phyloP scores from a whole-genome alignment of 2,329 filamentous ascomycete genomes.

The Phaeosphaeriaceae sp. region DNA sequence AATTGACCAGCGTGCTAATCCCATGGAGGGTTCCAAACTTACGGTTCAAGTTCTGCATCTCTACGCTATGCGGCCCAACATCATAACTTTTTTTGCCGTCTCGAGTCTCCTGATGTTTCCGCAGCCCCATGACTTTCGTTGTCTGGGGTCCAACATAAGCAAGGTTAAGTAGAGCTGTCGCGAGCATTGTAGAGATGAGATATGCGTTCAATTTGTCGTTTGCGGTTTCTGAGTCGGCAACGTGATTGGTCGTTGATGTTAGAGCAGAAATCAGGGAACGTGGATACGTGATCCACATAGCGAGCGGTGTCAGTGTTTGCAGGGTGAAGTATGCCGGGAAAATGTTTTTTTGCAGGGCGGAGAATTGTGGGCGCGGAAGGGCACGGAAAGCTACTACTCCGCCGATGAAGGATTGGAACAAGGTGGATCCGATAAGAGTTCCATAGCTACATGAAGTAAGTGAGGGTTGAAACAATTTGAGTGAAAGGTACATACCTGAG shows the following conservation, averaged over 20 bases:
- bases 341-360: slow-evolving; percentile 73
- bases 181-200: slow-evolving; percentile 72
- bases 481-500: slow-evolving; percentile 62
- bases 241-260: slow-evolving; percentile 2
- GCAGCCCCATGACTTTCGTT: slow-evolving; percentile 73
- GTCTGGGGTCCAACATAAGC: slow-evolving; percentile 76
- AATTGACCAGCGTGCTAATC: slow-evolving; percentile 78
- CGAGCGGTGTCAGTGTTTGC: slow-evolving; percentile 75
- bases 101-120: slow-evolving; percentile 83
- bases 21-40: slow-evolving; percentile 80
- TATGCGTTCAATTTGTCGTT: slow-evolving; percentile 41
- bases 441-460: slow-evolving; percentile 70
- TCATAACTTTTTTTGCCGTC: slow-evolving; percentile 91
- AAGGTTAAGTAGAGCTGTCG: slow-evolving; percentile 74
- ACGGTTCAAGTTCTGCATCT: slow-evolving; percentile 69
- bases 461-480: slow-evolving; percentile 6
- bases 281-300: slow-evolving; percentile 82
- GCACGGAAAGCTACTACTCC: slow-evolving; percentile 78
- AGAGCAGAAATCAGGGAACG: slow-evolving; percentile 13
- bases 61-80: slow-evolving; percentile 76
- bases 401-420: slow-evolving; percentile 84
- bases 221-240: not conserved
- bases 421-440: slow-evolving; percentile 81
- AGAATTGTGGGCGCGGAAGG: slow-evolving; percentile 81
- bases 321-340: slow-evolving; percentile 91